phyloP scores from a whole-genome alignment of 805 yeast genomes.

The Maudiozyma barnettii region DNA sequence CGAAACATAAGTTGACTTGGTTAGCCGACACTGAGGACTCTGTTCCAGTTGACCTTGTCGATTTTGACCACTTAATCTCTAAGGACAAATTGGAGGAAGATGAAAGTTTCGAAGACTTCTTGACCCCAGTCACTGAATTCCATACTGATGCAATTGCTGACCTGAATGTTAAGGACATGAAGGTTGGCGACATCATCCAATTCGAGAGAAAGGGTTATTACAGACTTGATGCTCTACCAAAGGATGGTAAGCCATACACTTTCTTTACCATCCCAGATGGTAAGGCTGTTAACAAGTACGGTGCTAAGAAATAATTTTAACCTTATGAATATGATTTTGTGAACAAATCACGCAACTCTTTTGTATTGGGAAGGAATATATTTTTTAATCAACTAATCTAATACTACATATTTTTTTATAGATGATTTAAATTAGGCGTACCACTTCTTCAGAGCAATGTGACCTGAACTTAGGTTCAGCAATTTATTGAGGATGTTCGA shows the following conservation, averaged over 20 bases:
- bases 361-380: too few relatives aligned
- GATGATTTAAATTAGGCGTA: too few relatives aligned
- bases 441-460: too few relatives aligned
- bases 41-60: slow-evolving; percentile 68
- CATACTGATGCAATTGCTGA: slow-evolving; percentile 72
- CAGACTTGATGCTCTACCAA: slow-evolving; percentile 56
- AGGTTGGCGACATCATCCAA: slow-evolving; percentile 82
- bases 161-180: slow-evolving; percentile 61
- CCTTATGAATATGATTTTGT: not conserved
- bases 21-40: slow-evolving; percentile 71
- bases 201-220: slow-evolving; percentile 96
- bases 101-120: slow-evolving; percentile 84
- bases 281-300: slow-evolving; percentile 67
- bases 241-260: slow-evolving; percentile 54
- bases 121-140: slow-evolving; percentile 83
- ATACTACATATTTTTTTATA: too few relatives aligned
- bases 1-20: slow-evolving; percentile 93
- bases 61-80: slow-evolving; percentile 89
- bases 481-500: too few relatives aligned
- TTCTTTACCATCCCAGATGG: slow-evolving; percentile 96
- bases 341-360: not conserved
- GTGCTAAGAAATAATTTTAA: slow-evolving; percentile 45
- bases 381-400: too few relatives aligned
- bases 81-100: slow-evolving; percentile 90
- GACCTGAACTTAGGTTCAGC: too few relatives aligned